A percentile compares a stretch with the other conserved stretches of the same genome.
phyloP scores from a whole-genome alignment of 2,329 filamentous ascomycete species.

The Diaporthe sp. region DNA sequence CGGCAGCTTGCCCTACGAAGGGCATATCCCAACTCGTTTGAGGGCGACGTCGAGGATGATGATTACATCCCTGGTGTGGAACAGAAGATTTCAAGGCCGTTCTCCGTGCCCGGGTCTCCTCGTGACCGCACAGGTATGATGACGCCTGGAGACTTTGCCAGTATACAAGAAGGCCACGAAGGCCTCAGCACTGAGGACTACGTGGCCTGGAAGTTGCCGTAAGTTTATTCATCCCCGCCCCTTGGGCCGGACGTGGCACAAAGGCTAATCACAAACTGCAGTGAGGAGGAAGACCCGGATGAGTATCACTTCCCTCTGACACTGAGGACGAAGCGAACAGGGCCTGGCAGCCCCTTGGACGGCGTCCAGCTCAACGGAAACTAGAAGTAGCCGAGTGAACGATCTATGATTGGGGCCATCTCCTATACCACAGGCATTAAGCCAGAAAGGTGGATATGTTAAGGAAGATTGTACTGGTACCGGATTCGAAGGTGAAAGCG shows the following conservation, averaged over 20 bases:
- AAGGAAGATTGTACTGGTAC: constrained; percentile 27
- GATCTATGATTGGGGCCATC: constrained; percentile 10
- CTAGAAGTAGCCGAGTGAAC: constrained; percentile 44
- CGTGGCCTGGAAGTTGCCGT: constrained; percentile 98
- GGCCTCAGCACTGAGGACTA: constrained; percentile 97
- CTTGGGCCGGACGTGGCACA: background rate
- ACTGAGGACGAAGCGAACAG: constrained; percentile 66
- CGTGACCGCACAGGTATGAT: constrained; percentile 95
- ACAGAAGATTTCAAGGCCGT: constrained; percentile 93
- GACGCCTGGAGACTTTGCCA: constrained; percentile 98
- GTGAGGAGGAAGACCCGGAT: constrained; percentile 94
- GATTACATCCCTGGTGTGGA: constrained; percentile 94
- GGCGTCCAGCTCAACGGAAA: constrained; percentile 58
- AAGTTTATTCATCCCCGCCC: constrained; percentile 64
- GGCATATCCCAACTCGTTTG: constrained; percentile 91
- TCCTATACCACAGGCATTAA: background rate
- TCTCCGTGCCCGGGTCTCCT: constrained; percentile 94
- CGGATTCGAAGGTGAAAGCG: background rate
- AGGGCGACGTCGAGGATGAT: constrained; percentile 79
- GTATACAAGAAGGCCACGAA: constrained; percentile 93
- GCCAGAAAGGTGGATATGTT: background rate
- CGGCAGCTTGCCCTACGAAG: constrained; percentile 91
- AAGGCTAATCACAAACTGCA: constrained; percentile 52
- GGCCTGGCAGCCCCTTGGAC: constrained; percentile 58
- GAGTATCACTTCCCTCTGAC: constrained; percentile 74